phyloP scores from a whole-genome alignment of 345 rosid species.

The Rhodomyrtus tomentosa region DNA sequence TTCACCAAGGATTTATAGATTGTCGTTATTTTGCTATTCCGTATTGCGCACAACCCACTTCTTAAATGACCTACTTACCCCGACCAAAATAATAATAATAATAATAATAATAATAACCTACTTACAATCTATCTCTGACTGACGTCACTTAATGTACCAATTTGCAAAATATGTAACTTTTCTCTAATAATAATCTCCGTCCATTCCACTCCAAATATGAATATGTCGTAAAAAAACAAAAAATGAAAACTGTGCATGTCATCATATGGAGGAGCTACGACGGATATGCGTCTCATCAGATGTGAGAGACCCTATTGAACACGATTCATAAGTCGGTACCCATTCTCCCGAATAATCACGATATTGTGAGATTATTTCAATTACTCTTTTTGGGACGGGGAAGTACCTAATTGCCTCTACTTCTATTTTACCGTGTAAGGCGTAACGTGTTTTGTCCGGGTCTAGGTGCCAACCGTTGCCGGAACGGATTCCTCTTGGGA shows the following conservation, averaged over 20 bases:
- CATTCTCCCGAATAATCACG: fast-evolving
- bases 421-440: no score
- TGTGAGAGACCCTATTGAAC: neutral
- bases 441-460: neutral
- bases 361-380: neutral
- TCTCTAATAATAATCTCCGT: fast-evolving
- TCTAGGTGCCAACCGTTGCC: neutral
- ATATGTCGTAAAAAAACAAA: no score
- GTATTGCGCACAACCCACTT: neutral
- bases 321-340: neutral
- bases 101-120: no score
- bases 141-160: no score
- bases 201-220: fast-evolving
- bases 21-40: neutral
- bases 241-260: no score
- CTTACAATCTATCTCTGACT: no score
- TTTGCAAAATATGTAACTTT: neutral
- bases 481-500: neutral
- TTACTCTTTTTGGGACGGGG: neutral
- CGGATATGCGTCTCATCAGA: neutral
- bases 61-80: neutral
- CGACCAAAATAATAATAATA: no score
- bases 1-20: neutral
- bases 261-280: neutral
- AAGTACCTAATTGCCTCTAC: no score